These are phyloP conservation scores for Voacanga thouarsii DNA, from an alignment of 257 asterid genomes.

Conservation along the genomic window DNA sequence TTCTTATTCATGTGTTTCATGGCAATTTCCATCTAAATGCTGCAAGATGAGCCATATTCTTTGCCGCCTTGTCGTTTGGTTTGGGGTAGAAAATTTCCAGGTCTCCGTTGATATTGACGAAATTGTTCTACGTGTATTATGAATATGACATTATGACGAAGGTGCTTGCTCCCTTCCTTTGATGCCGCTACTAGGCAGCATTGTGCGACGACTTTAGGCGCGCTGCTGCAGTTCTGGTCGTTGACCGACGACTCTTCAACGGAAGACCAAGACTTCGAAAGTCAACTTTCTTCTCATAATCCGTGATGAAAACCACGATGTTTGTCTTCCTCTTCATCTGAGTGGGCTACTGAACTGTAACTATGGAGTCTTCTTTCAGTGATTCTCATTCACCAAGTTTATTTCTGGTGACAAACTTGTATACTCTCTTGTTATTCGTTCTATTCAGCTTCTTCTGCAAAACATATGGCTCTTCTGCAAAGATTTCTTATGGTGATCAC, in stretches of 20 bases:
- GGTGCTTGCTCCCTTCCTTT: neutral
- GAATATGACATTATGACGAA: no score
- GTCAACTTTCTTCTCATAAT: neutral
- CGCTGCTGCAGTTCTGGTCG: neutral
- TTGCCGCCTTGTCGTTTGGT: neutral
- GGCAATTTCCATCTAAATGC: no score
- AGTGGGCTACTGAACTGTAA: neutral
- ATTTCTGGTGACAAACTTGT: neutral
- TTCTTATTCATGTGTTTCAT: no score
- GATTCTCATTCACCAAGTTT: neutral
- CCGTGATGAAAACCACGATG: neutral
- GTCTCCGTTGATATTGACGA: neutral
- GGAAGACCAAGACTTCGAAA: neutral
- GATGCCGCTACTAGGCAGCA: neutral
- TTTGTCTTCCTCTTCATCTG: neutral
- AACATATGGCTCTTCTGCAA: slow-evolving; percentile 5
- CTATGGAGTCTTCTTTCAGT: slow-evolving; percentile 1
- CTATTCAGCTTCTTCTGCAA: slow-evolving; percentile 17
- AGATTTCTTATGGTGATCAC: slow-evolving; percentile 34
- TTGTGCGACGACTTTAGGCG: neutral
- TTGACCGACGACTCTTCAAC: neutral
- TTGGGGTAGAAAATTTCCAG: neutral
- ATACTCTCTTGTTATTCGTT: slow-evolving; percentile 10
- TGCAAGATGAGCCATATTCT: no score
- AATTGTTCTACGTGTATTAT: neutral